Conservation (phyloP, 176 grass and related monocot genomes). For the Musa schizocarpa region DNA sequence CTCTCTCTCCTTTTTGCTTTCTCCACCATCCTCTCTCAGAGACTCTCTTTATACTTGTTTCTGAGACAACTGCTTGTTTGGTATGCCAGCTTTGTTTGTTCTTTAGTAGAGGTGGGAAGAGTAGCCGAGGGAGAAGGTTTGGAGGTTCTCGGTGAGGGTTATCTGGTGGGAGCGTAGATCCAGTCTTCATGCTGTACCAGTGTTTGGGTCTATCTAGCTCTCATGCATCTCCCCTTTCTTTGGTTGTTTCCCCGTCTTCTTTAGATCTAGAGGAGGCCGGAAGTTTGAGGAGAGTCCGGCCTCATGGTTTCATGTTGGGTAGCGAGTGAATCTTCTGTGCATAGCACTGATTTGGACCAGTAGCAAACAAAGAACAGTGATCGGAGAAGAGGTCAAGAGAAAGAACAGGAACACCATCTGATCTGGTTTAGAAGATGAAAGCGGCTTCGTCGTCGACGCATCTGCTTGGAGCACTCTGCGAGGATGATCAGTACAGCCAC, state of each 20-base stretch:
- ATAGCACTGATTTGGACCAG: constrained; percentile 14
- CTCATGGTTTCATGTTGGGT: constrained; percentile 17
- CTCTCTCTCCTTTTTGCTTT: background rate
- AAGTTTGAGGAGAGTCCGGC: background rate
- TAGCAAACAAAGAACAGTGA: constrained; percentile 18
- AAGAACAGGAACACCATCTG: background rate
- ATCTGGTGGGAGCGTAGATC: background rate
- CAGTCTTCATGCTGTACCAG: background rate
- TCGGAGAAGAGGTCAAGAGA: background rate
- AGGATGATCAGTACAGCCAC: constrained; percentile 24
- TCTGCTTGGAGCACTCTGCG: constrained; percentile 50
- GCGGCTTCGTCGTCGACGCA: constrained; percentile 51
- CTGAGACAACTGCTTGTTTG: constrained; percentile 2
- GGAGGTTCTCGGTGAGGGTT: background rate
- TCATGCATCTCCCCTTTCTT: background rate
- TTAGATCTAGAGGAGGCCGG: constrained; percentile 10
- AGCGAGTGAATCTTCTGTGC: constrained; percentile 12
- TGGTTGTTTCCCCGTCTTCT: constrained; percentile 19
- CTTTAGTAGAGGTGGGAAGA: constrained; percentile 25
- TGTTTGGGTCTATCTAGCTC: background rate
- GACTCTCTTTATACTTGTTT: constrained; percentile 5
- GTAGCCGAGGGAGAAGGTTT: background rate
- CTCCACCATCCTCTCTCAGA: no score
- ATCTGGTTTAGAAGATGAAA: constrained; percentile 43
- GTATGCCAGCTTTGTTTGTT: constrained; percentile 30